Evolutionary conservation across 2,329 filamentous ascomycete species (phyloP).

Genomic region (Aspergillus tamarii): DNA sequence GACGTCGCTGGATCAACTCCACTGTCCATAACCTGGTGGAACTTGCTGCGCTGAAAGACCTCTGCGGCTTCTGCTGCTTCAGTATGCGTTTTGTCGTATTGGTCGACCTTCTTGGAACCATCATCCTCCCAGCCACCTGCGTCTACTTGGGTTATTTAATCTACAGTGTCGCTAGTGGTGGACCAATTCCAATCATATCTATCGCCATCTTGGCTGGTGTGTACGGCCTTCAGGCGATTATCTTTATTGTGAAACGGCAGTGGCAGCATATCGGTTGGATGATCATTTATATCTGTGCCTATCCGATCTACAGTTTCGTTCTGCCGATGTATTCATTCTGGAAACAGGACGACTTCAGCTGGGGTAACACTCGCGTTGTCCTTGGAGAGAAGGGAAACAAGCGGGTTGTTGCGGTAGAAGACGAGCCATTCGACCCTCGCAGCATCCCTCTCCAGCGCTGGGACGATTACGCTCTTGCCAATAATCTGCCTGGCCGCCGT

Average conservation of each 20-base stretch:
- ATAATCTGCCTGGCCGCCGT: constrained; percentile 88
- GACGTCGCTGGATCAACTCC: constrained; percentile 99
- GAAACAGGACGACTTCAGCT: constrained; percentile 98
- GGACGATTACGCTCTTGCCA: constrained; percentile 89
- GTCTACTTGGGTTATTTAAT: constrained; percentile 87
- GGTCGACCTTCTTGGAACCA: constrained; percentile 87
- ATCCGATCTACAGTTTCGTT: constrained; percentile 88
- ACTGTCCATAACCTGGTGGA: constrained; percentile 96
- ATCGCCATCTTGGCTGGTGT: constrained; percentile 87
- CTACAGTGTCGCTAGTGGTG: constrained; percentile 72
- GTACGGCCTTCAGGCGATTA: constrained; percentile 92
- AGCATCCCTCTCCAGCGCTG: constrained; percentile 93
- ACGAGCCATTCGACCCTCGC: constrained; percentile 86
- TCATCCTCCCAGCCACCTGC: constrained; percentile 87
- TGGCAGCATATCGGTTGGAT: constrained; percentile 99
- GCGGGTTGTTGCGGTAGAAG: constrained; percentile 80
- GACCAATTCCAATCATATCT: constrained; percentile 83
- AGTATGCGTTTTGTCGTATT: constrained; percentile 97
- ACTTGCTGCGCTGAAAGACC: constrained; percentile 84
- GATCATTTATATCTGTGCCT: constrained; percentile 97
- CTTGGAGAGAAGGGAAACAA: constrained; percentile 92
- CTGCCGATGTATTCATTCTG: constrained; percentile 98
- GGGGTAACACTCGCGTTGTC: constrained; percentile 98
- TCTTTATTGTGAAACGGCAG: constrained; percentile 95
- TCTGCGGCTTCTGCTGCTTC: constrained; percentile 99